These are phyloP conservation scores for Dendryphion nanum DNA, from an alignment of 2,329 filamentous ascomycete genomes.

Conservation along the genomic window DNA sequence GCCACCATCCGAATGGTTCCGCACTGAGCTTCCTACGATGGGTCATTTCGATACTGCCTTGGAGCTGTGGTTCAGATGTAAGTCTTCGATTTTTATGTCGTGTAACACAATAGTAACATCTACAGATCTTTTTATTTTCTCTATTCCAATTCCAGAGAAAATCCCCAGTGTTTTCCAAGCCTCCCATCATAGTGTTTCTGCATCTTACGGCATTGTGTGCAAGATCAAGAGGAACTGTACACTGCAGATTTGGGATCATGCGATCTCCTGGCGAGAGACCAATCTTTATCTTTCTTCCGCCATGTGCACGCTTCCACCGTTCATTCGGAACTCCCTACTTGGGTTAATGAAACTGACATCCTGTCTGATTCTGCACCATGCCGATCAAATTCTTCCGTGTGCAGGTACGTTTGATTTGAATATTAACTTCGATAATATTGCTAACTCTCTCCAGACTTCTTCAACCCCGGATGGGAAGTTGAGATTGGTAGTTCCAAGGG, in stretches of 20 bases:
- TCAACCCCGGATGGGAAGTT: constrained; percentile 64
- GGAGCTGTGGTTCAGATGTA: constrained; percentile 48
- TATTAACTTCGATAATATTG: no score
- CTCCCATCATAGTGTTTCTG: constrained; percentile 61
- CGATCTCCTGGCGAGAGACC: constrained; percentile 60
- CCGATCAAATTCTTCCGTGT: constrained; percentile 51
- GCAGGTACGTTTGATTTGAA: constrained; percentile 8
- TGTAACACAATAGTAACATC: no score
- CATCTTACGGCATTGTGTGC: constrained; percentile 61
- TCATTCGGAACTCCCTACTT: constrained; percentile 41
- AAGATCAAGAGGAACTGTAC: constrained; percentile 61
- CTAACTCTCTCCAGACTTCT: constrained; percentile 60
- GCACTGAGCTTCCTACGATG: constrained; percentile 47
- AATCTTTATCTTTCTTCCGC: constrained; percentile 42
- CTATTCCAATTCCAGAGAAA: constrained; percentile 55
- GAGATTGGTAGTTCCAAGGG: constrained; percentile 61
- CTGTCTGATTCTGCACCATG: constrained; percentile 49
- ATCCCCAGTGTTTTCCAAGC: constrained; percentile 62
- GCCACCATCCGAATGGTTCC: constrained; percentile 45
- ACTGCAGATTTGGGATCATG: constrained; percentile 64
- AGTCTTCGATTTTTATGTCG: constrained; percentile 7
- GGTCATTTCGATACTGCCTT: constrained; percentile 46
- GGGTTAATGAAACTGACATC: constrained; percentile 42
- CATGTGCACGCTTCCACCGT: constrained; percentile 41
- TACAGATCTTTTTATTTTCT: constrained; percentile 54